phyloP scores from a whole-genome alignment of 805 yeast genomes.

The Yamadazyma tumulicola region DNA sequence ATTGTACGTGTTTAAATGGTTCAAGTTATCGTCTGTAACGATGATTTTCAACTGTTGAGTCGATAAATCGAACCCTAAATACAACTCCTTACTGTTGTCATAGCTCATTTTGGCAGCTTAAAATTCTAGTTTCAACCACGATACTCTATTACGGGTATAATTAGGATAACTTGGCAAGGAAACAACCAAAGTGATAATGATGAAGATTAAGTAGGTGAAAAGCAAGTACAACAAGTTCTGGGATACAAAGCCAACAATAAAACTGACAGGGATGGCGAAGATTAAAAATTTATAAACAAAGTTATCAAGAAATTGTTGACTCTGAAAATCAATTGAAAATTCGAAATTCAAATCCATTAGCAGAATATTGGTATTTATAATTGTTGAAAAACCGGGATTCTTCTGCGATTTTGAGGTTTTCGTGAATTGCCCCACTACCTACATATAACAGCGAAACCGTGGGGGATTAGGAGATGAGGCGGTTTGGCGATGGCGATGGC shows the following conservation, averaged over 20 bases:
- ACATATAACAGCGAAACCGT: too few relatives aligned
- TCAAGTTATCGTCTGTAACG: constrained; percentile 52
- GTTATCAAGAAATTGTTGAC: constrained; percentile 45
- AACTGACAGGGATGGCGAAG: constrained; percentile 34
- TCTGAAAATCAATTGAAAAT: constrained; percentile 48
- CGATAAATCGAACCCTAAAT: constrained; percentile 79
- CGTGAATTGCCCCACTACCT: not conserved
- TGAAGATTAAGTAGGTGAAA: constrained; percentile 32
- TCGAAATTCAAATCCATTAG: constrained; percentile 17
- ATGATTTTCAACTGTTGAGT: constrained; percentile 86
- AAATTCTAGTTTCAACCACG: constrained; percentile 49
- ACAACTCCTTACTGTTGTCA: constrained; percentile 24
- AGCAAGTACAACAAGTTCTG: constrained; percentile 42
- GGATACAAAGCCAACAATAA: constrained; percentile 45
- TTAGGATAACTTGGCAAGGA: constrained; percentile 59
- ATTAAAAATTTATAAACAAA: constrained; percentile 23
- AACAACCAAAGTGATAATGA: constrained; percentile 25
- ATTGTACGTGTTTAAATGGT: constrained; percentile 52
- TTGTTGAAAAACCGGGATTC: not conserved
- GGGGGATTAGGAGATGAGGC: too few relatives aligned
- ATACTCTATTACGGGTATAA: constrained; percentile 47
- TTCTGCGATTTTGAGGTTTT: not conserved
- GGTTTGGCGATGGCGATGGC: too few relatives aligned
- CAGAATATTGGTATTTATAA: too few relatives aligned
- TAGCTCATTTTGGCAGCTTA: constrained; percentile 21